Conservation (phyloP, 352 stramenopile species). For the Phytophthora capsici region DNA sequence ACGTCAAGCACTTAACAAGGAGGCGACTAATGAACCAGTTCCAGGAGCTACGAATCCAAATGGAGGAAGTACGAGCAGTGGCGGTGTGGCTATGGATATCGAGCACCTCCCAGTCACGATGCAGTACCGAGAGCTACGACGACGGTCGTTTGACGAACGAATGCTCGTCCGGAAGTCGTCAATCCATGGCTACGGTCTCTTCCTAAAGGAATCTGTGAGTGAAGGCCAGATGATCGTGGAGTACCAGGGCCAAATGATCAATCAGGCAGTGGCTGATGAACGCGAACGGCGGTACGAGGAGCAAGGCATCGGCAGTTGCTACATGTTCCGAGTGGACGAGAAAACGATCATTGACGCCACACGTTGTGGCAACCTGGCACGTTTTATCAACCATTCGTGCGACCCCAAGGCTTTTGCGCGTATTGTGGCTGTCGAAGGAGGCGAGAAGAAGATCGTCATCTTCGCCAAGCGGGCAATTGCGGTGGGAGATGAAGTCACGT, state of each 20-base stretch:
- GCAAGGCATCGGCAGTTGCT: slow-evolving; percentile 86
- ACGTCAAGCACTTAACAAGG: slow-evolving; percentile 44
- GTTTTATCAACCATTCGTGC: slow-evolving; percentile 98
- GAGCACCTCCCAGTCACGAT: slow-evolving; percentile 87
- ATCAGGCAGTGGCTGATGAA: slow-evolving; percentile 91
- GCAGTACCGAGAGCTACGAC: slow-evolving; percentile 93
- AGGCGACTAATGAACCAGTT: slow-evolving; percentile 41
- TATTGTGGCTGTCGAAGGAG: slow-evolving; percentile 81
- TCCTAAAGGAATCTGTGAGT: slow-evolving; percentile 90
- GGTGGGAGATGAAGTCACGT: slow-evolving; percentile 94
- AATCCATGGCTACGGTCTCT: slow-evolving; percentile 98
- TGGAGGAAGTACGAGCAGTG: slow-evolving; percentile 12
- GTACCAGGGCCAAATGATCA: slow-evolving; percentile 95
- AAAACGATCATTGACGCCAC: slow-evolving; percentile 96
- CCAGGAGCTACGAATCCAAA: slow-evolving; percentile 17
- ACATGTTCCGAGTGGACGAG: slow-evolving; percentile 73
- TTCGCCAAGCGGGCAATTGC: slow-evolving; percentile 93
- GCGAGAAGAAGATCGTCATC: slow-evolving; percentile 97
- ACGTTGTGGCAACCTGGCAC: slow-evolving; percentile 91
- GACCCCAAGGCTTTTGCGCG: slow-evolving; percentile 94
- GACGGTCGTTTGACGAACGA: slow-evolving; percentile 89
- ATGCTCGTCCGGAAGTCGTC: slow-evolving; percentile 93
- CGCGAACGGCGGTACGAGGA: slow-evolving; percentile 95
- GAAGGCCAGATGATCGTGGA: slow-evolving; percentile 97
- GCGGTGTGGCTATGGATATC: slow-evolving; percentile 74